Evolutionary conservation across 176 grass and related monocot species (phyloP).

Genomic region (Chloris gayana): DNA sequence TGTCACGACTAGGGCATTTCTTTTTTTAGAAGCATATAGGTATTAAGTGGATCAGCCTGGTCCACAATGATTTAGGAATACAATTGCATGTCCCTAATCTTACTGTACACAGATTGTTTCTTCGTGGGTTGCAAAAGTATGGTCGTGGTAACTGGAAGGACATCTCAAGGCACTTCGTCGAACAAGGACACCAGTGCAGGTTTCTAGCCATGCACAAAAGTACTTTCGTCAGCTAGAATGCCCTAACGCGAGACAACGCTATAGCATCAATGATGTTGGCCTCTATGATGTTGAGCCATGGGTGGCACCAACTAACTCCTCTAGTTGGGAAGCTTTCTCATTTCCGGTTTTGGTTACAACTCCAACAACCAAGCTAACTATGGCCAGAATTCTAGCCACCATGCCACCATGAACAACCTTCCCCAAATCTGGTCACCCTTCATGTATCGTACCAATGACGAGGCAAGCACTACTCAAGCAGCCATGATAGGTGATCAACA

Average conservation of each 20-base stretch:
- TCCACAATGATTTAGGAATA: background rate
- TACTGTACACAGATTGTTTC: constrained; percentile 9
- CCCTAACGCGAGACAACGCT: background rate
- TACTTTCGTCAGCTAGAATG: constrained; percentile 8
- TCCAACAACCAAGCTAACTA: background rate
- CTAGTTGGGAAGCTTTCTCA: background rate
- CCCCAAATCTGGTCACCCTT: background rate
- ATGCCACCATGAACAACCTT: background rate
- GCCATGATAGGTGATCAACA: background rate
- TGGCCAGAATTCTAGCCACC: background rate
- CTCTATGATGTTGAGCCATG: background rate
- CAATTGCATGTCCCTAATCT: background rate
- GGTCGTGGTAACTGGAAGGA: constrained; percentile 32
- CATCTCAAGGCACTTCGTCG: constrained; percentile 33
- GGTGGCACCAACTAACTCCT: background rate
- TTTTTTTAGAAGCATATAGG: background rate
- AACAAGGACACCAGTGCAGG: constrained; percentile 6
- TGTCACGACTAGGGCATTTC: too few relatives aligned
- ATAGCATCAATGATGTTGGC: constrained; percentile 34
- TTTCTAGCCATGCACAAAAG: constrained; percentile 42
- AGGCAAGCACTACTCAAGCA: background rate
- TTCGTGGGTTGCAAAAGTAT: background rate
- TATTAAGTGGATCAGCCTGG: background rate
- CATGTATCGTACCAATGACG: background rate
- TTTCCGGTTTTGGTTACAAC: background rate